A percentile compares a stretch with the other conserved stretches of the same genome.
Conservation (phyloP, 2,329 filamentous ascomycete species). For the Thermoascus crustaceus region DNA sequence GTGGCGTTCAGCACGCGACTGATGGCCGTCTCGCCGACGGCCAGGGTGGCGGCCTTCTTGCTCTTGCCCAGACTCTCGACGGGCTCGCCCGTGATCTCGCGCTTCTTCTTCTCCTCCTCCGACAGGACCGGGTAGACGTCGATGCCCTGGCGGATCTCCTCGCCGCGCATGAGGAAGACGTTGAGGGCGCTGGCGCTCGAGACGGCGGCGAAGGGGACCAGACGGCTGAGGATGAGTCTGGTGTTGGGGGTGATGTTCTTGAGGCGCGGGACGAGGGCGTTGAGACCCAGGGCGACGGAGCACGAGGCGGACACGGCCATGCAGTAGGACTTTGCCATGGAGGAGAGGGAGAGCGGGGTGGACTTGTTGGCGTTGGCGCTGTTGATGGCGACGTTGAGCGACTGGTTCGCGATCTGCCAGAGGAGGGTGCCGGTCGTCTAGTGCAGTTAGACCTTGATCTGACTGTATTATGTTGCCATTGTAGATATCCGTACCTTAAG, state of each 20-base stretch:
- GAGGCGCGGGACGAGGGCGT: constrained; percentile 77
- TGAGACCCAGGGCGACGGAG: constrained; percentile 85
- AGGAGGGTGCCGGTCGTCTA: constrained; percentile 75
- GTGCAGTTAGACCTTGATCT: background rate
- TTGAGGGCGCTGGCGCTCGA: constrained; percentile 86
- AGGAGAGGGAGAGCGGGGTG: constrained; percentile 70
- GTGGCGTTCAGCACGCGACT: constrained; percentile 88
- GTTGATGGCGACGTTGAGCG: constrained; percentile 96
- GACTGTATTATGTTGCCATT: constrained; percentile 3
- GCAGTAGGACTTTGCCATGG: constrained; percentile 81
- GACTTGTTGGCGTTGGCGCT: constrained; percentile 97
- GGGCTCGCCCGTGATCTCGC: constrained; percentile 56
- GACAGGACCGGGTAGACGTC: constrained; percentile 80
- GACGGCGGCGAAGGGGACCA: constrained; percentile 93
- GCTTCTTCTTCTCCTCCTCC: constrained; percentile 57
- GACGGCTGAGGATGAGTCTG: constrained; percentile 66
- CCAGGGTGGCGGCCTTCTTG: constrained; percentile 76
- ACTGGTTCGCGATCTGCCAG: constrained; percentile 97
- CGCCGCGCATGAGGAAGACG: constrained; percentile 93
- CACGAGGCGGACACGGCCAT: constrained; percentile 89
- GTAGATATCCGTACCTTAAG: constrained; percentile 48
- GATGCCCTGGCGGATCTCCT: constrained; percentile 89
- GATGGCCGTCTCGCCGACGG: constrained; percentile 86
- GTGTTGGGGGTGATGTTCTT: constrained; percentile 67
- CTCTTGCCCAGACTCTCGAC: constrained; percentile 73